These are phyloP conservation scores for Podospora comata DNA, from an alignment of 495 filamentous ascomycete genomes.

Conservation along the genomic window DNA sequence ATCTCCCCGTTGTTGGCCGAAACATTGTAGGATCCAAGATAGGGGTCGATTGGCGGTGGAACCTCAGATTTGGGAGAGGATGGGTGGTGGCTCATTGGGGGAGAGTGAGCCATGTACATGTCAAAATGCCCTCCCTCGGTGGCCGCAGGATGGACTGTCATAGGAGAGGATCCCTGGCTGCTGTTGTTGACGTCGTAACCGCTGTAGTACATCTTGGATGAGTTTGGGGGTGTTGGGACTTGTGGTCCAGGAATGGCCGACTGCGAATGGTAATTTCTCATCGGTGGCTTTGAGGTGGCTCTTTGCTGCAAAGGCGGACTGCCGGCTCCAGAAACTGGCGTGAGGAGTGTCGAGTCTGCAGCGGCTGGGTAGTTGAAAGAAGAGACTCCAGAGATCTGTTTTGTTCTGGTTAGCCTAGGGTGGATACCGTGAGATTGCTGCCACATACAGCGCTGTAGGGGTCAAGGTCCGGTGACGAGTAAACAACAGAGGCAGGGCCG, in stretches of 20 bases:
- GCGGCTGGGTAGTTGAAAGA: slow-evolving; percentile 45
- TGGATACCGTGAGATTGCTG: background rate
- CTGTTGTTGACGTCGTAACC: slow-evolving; percentile 31
- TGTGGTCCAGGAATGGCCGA: slow-evolving; percentile 33
- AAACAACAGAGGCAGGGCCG: slow-evolving; percentile 25
- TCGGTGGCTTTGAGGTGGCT: slow-evolving; percentile 31
- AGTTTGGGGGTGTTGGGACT: slow-evolving; percentile 43
- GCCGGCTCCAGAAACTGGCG: slow-evolving; percentile 44
- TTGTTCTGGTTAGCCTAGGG: slow-evolving; percentile 6
- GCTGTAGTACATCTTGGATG: slow-evolving; percentile 42
- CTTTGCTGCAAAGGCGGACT: slow-evolving; percentile 45
- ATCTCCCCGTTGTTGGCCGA: slow-evolving; percentile 28
- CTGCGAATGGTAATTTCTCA: slow-evolving; percentile 35
- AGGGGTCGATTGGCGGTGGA: slow-evolving; percentile 32
- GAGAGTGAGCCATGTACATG: slow-evolving; percentile 33
- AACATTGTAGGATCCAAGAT: slow-evolving; percentile 33
- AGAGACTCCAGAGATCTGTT: slow-evolving; percentile 37
- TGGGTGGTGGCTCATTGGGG: slow-evolving; percentile 27
- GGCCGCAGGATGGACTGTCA: slow-evolving; percentile 32
- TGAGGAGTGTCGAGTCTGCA: slow-evolving; percentile 45
- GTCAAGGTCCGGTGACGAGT: slow-evolving; percentile 30
- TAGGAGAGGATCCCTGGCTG: slow-evolving; percentile 38
- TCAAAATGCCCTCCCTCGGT: slow-evolving; percentile 31
- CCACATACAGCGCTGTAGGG: slow-evolving; percentile 35
- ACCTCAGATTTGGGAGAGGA: slow-evolving; percentile 33